phyloP scores from a whole-genome alignment of 768 basidiomycete genomes.

The Daedalea quercina region DNA sequence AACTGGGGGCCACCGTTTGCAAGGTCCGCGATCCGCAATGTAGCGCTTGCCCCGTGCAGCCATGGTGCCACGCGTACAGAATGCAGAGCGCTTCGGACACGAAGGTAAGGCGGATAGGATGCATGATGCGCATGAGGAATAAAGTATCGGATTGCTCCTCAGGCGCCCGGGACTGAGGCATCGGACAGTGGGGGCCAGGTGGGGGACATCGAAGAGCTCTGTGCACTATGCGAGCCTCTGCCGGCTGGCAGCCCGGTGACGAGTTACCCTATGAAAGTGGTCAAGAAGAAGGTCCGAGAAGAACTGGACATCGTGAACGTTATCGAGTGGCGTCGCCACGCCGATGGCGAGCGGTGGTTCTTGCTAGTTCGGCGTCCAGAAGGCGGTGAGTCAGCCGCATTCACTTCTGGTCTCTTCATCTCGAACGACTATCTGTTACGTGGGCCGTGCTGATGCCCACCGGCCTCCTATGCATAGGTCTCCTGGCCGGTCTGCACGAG shows the following conservation, averaged over 20 bases:
- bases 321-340: slow-evolving; percentile 62
- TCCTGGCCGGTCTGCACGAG: slow-evolving; percentile 85
- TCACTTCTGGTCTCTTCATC: slow-evolving; percentile 1
- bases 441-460: slow-evolving; percentile 5
- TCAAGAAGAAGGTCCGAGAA: slow-evolving; percentile 76
- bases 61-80: slow-evolving; percentile 62
- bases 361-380: slow-evolving; percentile 79
- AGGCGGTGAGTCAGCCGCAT: slow-evolving; percentile 46
- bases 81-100: slow-evolving; percentile 6
- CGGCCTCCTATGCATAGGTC: slow-evolving; percentile 42
- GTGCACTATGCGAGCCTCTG: slow-evolving; percentile 60
- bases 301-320: slow-evolving; percentile 83
- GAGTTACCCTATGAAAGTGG: slow-evolving; percentile 81
- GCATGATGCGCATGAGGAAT: not conserved
- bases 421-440: not conserved
- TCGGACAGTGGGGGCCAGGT: slow-evolving; percentile 11
- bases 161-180: not conserved
- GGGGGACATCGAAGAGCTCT: slow-evolving; percentile 74
- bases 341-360: slow-evolving; percentile 41
- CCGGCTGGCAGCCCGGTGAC: slow-evolving; percentile 43
- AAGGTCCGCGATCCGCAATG: slow-evolving; percentile 80
- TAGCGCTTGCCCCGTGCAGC: slow-evolving; percentile 58
- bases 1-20: slow-evolving; percentile 91
- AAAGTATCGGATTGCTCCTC: not conserved
- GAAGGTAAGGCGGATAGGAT: not conserved